A percentile compares a stretch with the other conserved stretches of the same genome.
Evolutionary conservation across 805 yeast species (phyloP).

Genomic region (Cyberlindnera japonica): DNA sequence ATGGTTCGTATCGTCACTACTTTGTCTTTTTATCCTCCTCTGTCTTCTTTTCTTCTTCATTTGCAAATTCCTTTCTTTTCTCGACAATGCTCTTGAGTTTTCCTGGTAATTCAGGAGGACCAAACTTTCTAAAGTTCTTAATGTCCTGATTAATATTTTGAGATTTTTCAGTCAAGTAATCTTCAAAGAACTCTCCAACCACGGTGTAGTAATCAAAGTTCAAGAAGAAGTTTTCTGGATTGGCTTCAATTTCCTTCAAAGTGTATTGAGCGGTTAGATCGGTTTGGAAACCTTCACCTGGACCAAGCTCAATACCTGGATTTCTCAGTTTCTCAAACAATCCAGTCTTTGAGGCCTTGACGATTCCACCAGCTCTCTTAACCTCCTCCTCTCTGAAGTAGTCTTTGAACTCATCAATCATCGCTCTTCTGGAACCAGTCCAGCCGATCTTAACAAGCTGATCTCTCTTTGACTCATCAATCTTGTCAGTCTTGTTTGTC

Average conservation of each 20-base stretch:
- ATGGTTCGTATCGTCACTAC: conserved; percentile 5
- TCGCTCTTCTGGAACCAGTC: conserved; percentile 86
- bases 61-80: conserved; percentile 18
- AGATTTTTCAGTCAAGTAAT: conserved; percentile 31
- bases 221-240: conserved; percentile 46
- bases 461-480: conserved; percentile 32
- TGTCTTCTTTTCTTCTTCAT: conserved; percentile 1
- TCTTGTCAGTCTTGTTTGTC: conserved; percentile 33
- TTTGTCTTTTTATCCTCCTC: conserved; percentile 16
- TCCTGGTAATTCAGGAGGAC: conserved; percentile 50
- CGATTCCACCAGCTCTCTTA: conserved; percentile 67
- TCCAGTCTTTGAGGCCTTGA: conserved; percentile 74
- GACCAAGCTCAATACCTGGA: conserved; percentile 59
- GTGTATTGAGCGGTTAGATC: conserved; percentile 34
- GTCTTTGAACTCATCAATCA: conserved; percentile 66
- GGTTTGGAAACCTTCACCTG: conserved; percentile 81
- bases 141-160: conserved; percentile 40
- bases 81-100: conserved; percentile 32
- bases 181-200: conserved; percentile 47
- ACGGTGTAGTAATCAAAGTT: conserved; percentile 53
- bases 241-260: conserved; percentile 36
- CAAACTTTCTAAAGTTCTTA: conserved; percentile 64
- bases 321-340: conserved; percentile 52
- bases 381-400: conserved; percentile 61
- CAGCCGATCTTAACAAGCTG: conserved; percentile 72